phyloP scores from a whole-genome alignment of 2,329 filamentous ascomycete genomes.

The Alternaria alternata region DNA sequence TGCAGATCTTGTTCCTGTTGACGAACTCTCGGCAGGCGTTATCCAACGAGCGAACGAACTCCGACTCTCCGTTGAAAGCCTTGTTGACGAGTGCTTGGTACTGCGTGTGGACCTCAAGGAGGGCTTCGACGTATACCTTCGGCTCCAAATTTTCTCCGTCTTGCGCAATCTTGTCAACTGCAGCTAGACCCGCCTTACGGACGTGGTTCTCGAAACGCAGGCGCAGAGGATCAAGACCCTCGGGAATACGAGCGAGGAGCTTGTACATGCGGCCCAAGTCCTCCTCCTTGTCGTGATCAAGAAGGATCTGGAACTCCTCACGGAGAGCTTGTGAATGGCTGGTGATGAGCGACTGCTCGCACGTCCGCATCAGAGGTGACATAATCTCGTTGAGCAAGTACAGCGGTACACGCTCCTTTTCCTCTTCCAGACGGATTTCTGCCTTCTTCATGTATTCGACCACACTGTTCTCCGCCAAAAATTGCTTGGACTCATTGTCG shows the following conservation, averaged over 20 bases:
- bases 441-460: slow-evolving; percentile 99
- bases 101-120: slow-evolving; percentile 92
- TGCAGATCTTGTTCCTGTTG: slow-evolving; percentile 96
- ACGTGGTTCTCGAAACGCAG: slow-evolving; percentile 92
- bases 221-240: slow-evolving; percentile 88
- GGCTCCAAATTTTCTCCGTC: slow-evolving; percentile 92
- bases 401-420: slow-evolving; percentile 90
- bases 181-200: slow-evolving; percentile 83
- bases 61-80: slow-evolving; percentile 93
- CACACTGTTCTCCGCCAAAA: slow-evolving; percentile 94
- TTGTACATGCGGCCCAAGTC: slow-evolving; percentile 98
- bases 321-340: slow-evolving; percentile 86
- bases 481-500: slow-evolving; percentile 88
- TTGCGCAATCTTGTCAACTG: slow-evolving; percentile 88
- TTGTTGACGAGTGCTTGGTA: slow-evolving; percentile 91
- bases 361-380: slow-evolving; percentile 81
- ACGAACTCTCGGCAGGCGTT: slow-evolving; percentile 98
- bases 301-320: slow-evolving; percentile 92
- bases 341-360: slow-evolving; percentile 87
- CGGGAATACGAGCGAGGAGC: slow-evolving; percentile 85
- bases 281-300: slow-evolving; percentile 93
- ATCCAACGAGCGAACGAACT: slow-evolving; percentile 94
- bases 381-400: slow-evolving; percentile 94
- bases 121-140: slow-evolving; percentile 93
- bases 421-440: slow-evolving; percentile 85